Evolutionary conservation across 257 asterid genomes (phyloP), one percentile per base, ranked within the genome.

Genomic region (Schizonepeta tenuifolia): DNA sequence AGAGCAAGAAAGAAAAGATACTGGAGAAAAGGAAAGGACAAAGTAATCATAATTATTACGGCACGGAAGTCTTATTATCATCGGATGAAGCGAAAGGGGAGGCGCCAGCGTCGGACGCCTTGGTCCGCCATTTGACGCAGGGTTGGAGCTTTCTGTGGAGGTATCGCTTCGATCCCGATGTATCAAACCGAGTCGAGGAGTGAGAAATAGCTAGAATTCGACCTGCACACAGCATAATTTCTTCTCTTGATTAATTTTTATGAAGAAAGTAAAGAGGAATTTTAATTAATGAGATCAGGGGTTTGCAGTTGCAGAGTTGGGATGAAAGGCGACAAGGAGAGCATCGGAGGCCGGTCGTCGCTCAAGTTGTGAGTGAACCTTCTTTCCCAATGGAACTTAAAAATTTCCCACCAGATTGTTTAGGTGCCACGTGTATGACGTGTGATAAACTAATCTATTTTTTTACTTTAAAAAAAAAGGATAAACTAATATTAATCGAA

Each of bases 201-300:
- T 74, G 71, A 66, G 93, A 80, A 28, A 90, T 77, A 18, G 90
- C 75, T 43, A 90, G 57, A 44, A 93, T 79, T 57, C 96, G 86
- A 22, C 87, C 91, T 5, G 94, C 77, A 64, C 83, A 87, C 43
- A 89, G 84, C 97, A 93, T 93, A 62, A 63, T 64, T 22, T 20
- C 0, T 4, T 4, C 28, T 2, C 6, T 1, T 36, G 14, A n/a
- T 49, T 6, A n/a, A 49, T n/a, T 56, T 56, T 28, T 58, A 51
- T 12, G 67, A 14, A 9, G 82, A 13, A 65, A 64, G 3, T 24
- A 21, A 22, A 51, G 72, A 44, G 65, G 75, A 12, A 10, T 58
- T 61, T 67, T 46, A n/a, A n/a, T n/a, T n/a, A n/a, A 7, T n/a
- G 72, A n/a, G 10, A 50, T 35, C n/a, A n/a, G 65, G 49, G 63